phyloP scores from a whole-genome alignment of 2,329 filamentous ascomycete genomes.

The Trichoderma aggressivum region DNA sequence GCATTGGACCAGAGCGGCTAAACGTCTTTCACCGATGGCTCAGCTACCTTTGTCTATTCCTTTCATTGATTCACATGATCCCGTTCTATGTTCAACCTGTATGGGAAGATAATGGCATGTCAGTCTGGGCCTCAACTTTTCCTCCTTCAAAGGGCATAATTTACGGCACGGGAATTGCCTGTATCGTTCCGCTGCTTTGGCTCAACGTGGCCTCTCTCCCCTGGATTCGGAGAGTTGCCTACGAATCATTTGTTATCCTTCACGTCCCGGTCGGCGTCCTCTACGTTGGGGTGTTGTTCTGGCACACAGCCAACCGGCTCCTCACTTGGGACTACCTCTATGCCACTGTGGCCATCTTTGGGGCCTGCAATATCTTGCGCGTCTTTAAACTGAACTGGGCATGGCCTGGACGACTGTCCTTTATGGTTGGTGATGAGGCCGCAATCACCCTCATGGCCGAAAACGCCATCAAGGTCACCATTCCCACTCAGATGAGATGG shows the following conservation, averaged over 20 bases:
- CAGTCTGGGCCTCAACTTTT: constrained; percentile 68
- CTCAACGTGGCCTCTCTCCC: constrained; percentile 83
- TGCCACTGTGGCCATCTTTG: constrained; percentile 75
- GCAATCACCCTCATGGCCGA: constrained; percentile 86
- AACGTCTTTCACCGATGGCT: constrained; percentile 94
- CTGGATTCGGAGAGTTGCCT: constrained; percentile 70
- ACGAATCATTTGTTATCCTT: constrained; percentile 79
- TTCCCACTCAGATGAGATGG: constrained; percentile 91
- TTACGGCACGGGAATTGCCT: constrained; percentile 83
- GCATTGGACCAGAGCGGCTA: constrained; percentile 85
- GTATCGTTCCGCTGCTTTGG: constrained; percentile 75
- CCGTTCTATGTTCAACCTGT: constrained; percentile 89
- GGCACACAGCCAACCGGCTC: constrained; percentile 92
- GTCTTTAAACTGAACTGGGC: constrained; percentile 88
- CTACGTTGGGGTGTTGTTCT: constrained; percentile 84
- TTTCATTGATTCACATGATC: constrained; percentile 78
- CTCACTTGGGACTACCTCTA: constrained; percentile 88
- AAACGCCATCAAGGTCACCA: constrained; percentile 92
- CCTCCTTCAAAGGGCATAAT: constrained; percentile 62
- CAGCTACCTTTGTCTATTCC: constrained; percentile 78
- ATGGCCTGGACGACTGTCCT: constrained; percentile 73
- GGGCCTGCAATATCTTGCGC: constrained; percentile 67
- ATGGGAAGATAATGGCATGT: constrained; percentile 73
- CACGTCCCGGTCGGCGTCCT: constrained; percentile 79
- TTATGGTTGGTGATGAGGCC: constrained; percentile 86